Evolutionary conservation across 306 rosid species (phyloP), one percentile per base, ranked within the genome.

Genomic region (Vigna unguiculata): DNA sequence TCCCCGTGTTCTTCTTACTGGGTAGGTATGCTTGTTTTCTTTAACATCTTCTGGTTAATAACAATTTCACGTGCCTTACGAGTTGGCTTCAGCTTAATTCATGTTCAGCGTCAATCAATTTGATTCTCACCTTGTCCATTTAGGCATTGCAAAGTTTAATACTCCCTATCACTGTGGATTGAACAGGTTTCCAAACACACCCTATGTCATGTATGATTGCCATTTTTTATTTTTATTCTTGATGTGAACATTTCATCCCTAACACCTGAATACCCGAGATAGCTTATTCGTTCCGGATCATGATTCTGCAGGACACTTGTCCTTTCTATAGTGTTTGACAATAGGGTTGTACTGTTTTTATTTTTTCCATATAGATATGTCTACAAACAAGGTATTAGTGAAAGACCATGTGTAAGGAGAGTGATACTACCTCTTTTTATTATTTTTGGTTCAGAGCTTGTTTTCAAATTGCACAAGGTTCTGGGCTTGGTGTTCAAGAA

Each of bases 1-100:
- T 21, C 63, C 80, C 38, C 87, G 68, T 72, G 86, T 90, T 81
- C 87, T 94, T 58, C 86, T 88, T 21, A 71, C 86, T 17, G 96
- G 96, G 98, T 93, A 91, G 96, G 98, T 93, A 87, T 65, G 74
- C n/a, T 59, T 47, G 16, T 16, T 63, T 70, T 75, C 68, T 78
- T 64, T 55, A 57, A 22, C n/a, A 52, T 22, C 40, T 61, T 3
- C 7, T 9, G 2, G 4, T 11, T 12, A 2, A 43, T 43, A 43
- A 43, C 16, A 43, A 43, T 43, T 43, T 43, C 15, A 43, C 15
- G 3, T 43, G 9, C 12, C 45, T 11, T 43, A 43, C 11, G 5
- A 43, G 15, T 43, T 43, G 15, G 16, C 15, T 43, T 43, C 16
- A 43, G 15, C 48, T 43, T 3, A 43, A 10, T 15, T 53, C 38